Conservation (phyloP, 306 rosid genomes). For the Prunus mongolica region DNA sequence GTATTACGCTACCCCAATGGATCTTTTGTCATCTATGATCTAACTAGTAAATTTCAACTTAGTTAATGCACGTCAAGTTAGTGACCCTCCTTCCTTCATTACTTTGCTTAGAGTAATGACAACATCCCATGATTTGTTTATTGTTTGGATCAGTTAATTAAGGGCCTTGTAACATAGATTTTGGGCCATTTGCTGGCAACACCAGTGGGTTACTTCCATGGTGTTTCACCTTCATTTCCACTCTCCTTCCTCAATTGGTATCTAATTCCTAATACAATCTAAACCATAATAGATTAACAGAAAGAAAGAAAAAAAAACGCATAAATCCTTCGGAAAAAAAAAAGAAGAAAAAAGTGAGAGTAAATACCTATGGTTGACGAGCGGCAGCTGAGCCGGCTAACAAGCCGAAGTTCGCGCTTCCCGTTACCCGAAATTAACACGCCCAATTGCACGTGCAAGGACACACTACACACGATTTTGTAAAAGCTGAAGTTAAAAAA, state of each 20-base stretch:
- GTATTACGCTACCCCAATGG: too few species aligned
- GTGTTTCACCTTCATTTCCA: slow-evolving; percentile 8
- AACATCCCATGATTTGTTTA: not conserved
- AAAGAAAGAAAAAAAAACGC: not conserved
- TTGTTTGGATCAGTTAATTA: slow-evolving; percentile 4
- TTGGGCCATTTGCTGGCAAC: not conserved
- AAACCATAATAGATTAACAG: not conserved
- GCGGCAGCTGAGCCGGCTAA: slow-evolving; percentile 60
- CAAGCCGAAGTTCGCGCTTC: slow-evolving; percentile 55
- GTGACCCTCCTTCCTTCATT: too few species aligned
- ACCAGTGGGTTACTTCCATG: not conserved
- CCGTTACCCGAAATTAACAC: slow-evolving; percentile 43
- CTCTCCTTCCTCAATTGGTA: not conserved
- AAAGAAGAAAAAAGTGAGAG: not conserved
- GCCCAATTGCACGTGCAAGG: slow-evolving; percentile 63
- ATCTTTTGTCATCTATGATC: too few species aligned
- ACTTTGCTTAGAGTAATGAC: too few species aligned
- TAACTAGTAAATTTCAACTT: not conserved
- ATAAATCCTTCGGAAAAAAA: not conserved
- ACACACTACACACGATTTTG: slow-evolving; percentile 16
- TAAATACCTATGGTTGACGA: not conserved
- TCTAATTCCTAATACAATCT: not conserved
- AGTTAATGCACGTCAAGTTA: too few species aligned
- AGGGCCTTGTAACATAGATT: not conserved
- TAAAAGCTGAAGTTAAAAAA: not conserved